Conservation (phyloP, 2,329 filamentous ascomycete genomes). For the Ophiostoma sp. region DNA sequence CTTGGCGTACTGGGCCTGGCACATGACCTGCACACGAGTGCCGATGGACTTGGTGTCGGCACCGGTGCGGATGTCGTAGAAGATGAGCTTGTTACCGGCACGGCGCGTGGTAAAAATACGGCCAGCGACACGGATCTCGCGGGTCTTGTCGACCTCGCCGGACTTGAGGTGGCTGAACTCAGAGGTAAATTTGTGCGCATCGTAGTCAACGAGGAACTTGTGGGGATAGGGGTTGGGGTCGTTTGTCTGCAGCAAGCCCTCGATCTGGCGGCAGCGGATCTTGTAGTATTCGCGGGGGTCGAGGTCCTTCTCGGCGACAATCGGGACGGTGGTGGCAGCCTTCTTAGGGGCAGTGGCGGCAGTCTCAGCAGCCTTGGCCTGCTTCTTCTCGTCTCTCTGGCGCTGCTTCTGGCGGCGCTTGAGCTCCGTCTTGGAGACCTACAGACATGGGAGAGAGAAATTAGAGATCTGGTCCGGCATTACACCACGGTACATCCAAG, state of each 20-base stretch:
- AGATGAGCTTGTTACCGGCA: constrained; percentile 77
- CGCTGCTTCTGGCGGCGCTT: constrained; percentile 95
- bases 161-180: constrained; percentile 79
- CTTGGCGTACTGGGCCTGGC: constrained; percentile 72
- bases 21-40: constrained; percentile 82
- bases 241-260: constrained; percentile 63
- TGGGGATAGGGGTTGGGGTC: constrained; percentile 85
- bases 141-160: constrained; percentile 73
- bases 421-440: constrained; percentile 73
- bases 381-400: constrained; percentile 81
- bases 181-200: constrained; percentile 71
- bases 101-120: constrained; percentile 85
- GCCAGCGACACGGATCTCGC: constrained; percentile 70
- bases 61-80: constrained; percentile 73
- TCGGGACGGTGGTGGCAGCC: constrained; percentile 48
- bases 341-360: constrained; percentile 47
- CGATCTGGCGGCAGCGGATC: constrained; percentile 77
- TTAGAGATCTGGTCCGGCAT: neutral
- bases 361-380: constrained; percentile 65
- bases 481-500: no score
- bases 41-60: constrained; percentile 55
- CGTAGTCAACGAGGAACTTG: constrained; percentile 82
- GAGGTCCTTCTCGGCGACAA: constrained; percentile 55
- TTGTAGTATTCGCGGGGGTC: constrained; percentile 78
- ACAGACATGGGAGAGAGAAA: neutral